phyloP scores from a whole-genome alignment of 306 rosid genomes.

The Lithocarpus polystachyus region DNA sequence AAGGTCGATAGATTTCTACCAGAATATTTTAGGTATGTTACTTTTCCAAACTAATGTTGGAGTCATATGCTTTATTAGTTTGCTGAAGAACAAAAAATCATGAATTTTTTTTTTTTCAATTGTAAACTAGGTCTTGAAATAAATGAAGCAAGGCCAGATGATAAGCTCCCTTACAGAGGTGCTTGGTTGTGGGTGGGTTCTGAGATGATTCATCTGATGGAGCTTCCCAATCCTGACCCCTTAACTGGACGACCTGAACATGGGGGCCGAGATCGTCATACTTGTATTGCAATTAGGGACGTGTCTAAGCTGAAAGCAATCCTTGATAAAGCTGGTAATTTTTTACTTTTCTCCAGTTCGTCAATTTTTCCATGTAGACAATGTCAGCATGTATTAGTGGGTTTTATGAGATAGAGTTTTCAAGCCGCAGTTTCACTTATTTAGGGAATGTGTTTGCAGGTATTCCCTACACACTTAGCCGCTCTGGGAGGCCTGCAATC shows the following conservation, averaged over 20 bases:
- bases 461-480: constrained; percentile 84
- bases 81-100: constrained; percentile 9
- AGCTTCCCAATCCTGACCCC: constrained; percentile 97
- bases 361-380: background rate
- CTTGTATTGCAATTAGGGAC: constrained; percentile 72
- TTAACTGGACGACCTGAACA: constrained; percentile 81
- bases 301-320: constrained; percentile 79
- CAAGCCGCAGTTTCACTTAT: background rate
- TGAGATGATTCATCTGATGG: constrained; percentile 96
- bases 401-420: background rate
- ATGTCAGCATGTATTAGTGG: no score
- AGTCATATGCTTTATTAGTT: background rate
- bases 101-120: background rate
- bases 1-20: constrained; percentile 77
- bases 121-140: constrained; percentile 62
- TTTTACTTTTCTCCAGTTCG: constrained; percentile 8
- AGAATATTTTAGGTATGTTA: constrained; percentile 73
- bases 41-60: constrained; percentile 6
- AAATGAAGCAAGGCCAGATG: constrained; percentile 93
- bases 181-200: constrained; percentile 99
- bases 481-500: constrained; percentile 95
- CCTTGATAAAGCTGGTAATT: constrained; percentile 74
- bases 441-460: constrained; percentile 40
- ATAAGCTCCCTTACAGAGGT: constrained; percentile 94
- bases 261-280: constrained; percentile 91